Evolutionary conservation across 2,329 filamentous ascomycete species (phyloP).

Genomic region (Neonectria coccinea): DNA sequence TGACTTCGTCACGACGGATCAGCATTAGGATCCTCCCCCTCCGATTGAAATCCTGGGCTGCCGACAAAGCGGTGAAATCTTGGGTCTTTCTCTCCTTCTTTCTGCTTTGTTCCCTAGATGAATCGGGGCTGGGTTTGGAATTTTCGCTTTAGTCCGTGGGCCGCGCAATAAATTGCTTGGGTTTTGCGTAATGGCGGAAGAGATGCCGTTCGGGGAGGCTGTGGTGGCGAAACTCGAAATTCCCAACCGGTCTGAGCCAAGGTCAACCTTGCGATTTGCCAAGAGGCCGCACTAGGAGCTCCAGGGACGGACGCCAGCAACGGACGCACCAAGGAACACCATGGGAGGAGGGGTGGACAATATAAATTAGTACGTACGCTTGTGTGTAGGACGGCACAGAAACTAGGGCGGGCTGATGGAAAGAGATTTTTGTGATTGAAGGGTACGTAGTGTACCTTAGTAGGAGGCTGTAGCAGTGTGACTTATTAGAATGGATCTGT

Average conservation of each 20-base stretch:
- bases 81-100: neutral
- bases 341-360: neutral
- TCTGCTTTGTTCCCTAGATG: neutral
- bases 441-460: neutral
- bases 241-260: conserved; percentile 33
- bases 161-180: conserved; percentile 17
- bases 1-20: conserved; percentile 24
- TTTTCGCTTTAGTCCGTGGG: neutral
- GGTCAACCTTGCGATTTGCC: conserved; percentile 39
- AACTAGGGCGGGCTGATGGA: neutral
- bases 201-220: conserved; percentile 13
- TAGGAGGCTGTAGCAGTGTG: neutral
- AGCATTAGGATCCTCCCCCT: conserved; percentile 25
- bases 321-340: conserved; percentile 2
- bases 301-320: neutral
- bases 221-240: conserved; percentile 41
- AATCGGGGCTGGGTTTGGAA: neutral
- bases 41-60: conserved; percentile 12
- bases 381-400: neutral
- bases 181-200: conserved; percentile 15
- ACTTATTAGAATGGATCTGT: neutral
- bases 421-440: neutral
- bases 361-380: conserved; percentile 4
- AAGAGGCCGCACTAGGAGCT: conserved; percentile 4
- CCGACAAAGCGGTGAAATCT: conserved; percentile 10